Base-by-base conservation (phyloP, 2,329 filamentous ascomycete species). In the Aspergillus ustus region DNA sequence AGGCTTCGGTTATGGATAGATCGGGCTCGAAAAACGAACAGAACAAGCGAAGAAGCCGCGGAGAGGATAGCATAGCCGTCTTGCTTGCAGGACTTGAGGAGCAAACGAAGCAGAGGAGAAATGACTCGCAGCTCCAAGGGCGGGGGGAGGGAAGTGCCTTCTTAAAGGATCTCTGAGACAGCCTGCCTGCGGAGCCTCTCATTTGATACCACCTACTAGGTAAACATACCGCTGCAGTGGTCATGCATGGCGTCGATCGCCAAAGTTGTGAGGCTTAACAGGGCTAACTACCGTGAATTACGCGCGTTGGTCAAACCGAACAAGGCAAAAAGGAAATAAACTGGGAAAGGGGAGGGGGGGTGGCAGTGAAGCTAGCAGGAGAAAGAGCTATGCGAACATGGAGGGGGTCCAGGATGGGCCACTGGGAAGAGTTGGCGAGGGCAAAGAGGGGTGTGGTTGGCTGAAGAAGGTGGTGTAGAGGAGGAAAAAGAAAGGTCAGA, bases 141-240 rank as follows among this genome's bases (percentile, higher is more conserved):
- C 70, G 61, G 71, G 70, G 71, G 70, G 69, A 55, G 68, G 61
- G 65, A 62, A 70, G 66, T 65, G 34, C 71, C 77, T 58, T 58
- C 76, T 77, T 40, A 40, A 76, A 74, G 70, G 71, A 68, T 64
- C 65, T 64, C 53, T 65, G 66, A 70, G 70, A 70, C 70, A 69
- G 67, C 68, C 67, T 67, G 66, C 68, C 67, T 76, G 64, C 73
- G 74, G 72, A 70, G 73, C 65, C 70, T 79, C 75, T 76, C 75
- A 79, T 79, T 79, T 78, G 77, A 78, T 77, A 58, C 65, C 70
- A 78, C 75, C 76, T 74, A 79, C 78, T 79, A 78, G 77, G 78
- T 77, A 58, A 52, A 52, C 55, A 77, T 75, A 72, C 72, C 72
- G 72, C 71, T 72, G 70, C 70, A 72, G 69, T 72, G 74, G 77